phyloP scores from a whole-genome alignment of 768 basidiomycete genomes.

The Rhodotorula toruloides region DNA sequence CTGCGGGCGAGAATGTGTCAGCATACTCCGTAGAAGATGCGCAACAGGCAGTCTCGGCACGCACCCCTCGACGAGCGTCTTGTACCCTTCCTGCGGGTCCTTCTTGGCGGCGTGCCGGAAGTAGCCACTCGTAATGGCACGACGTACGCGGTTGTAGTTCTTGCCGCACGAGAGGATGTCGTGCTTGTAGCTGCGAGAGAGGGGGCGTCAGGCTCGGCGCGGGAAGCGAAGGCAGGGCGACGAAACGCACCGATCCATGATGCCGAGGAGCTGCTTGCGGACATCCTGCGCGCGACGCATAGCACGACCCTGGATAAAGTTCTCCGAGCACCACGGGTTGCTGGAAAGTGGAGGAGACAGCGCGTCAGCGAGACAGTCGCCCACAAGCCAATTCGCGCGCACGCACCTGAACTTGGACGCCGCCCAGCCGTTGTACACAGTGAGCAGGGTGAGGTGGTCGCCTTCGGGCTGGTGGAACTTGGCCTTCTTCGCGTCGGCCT shows the following conservation, averaged over 20 bases:
- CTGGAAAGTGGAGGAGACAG: background rate
- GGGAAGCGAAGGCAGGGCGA: background rate
- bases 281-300: conserved; percentile 98
- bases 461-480: conserved; percentile 99
- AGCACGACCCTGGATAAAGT: conserved; percentile 95
- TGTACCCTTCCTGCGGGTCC: conserved; percentile 91
- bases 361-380: background rate
- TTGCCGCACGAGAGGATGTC: conserved; percentile 83
- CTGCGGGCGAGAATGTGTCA: conserved; percentile 3
- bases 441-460: conserved; percentile 81
- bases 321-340: conserved; percentile 99
- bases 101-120: conserved; percentile 99
- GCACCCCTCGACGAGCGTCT: conserved; percentile 81
- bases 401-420: conserved; percentile 68
- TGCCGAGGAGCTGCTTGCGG: conserved; percentile 90
- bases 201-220: conserved; percentile 9
- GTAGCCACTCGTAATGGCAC: conserved; percentile 94
- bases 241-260: conserved; percentile 85
- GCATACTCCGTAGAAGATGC: conserved; percentile 42
- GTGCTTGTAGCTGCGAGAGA: conserved; percentile 75
- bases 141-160: conserved; percentile 86
- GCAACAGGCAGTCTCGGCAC: too few relatives aligned
- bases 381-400: background rate
- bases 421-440: conserved; percentile 99
- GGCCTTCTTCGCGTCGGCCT: conserved; percentile 98